phyloP scores from a whole-genome alignment of 352 stramenopile genomes.

The Pythium chondricola region DNA sequence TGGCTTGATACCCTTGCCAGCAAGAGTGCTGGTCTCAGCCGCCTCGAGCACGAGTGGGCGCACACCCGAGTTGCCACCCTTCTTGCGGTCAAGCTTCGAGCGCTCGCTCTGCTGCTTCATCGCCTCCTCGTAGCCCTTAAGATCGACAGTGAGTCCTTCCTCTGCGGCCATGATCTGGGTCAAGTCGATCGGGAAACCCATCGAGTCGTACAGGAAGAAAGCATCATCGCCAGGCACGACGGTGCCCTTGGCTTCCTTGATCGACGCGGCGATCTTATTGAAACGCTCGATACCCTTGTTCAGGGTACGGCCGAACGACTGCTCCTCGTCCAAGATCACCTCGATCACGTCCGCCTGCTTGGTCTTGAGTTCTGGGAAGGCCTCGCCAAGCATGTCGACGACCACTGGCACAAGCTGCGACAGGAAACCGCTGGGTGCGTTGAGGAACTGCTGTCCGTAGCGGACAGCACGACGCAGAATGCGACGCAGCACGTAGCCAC shows the following conservation, averaged over 20 bases:
- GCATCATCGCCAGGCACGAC: conserved; percentile 92
- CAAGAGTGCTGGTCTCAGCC: conserved; percentile 91
- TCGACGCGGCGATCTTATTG: conserved; percentile 81
- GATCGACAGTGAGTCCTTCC: conserved; percentile 90
- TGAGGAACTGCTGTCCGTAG: conserved; percentile 98
- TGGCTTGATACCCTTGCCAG: conserved; percentile 62
- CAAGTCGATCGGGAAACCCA: conserved; percentile 98
- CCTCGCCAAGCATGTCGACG: conserved; percentile 90
- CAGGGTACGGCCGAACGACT: conserved; percentile 92
- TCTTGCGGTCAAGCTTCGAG: conserved; percentile 87
- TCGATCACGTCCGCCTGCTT: conserved; percentile 90
- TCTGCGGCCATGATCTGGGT: conserved; percentile 98
- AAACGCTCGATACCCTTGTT: conserved; percentile 92
- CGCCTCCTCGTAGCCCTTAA: conserved; percentile 91
- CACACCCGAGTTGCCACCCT: conserved; percentile 58
- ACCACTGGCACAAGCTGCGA: conserved; percentile 91
- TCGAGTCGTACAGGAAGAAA: conserved; percentile 99
- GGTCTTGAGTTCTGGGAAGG: conserved; percentile 93
- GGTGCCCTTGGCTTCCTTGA: conserved; percentile 51
- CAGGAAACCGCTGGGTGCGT: conserved; percentile 94
- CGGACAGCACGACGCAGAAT: conserved; percentile 96
- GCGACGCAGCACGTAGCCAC: conserved; percentile 97
- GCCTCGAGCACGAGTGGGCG: conserved; percentile 91
- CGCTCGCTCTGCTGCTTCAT: conserved; percentile 89
- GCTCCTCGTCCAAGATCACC: conserved; percentile 96